Evolutionary conservation across 805 yeast genomes (phyloP), one percentile per base, ranked within the genome.

Genomic region (Wickerhamomyces subpelliculosus): DNA sequence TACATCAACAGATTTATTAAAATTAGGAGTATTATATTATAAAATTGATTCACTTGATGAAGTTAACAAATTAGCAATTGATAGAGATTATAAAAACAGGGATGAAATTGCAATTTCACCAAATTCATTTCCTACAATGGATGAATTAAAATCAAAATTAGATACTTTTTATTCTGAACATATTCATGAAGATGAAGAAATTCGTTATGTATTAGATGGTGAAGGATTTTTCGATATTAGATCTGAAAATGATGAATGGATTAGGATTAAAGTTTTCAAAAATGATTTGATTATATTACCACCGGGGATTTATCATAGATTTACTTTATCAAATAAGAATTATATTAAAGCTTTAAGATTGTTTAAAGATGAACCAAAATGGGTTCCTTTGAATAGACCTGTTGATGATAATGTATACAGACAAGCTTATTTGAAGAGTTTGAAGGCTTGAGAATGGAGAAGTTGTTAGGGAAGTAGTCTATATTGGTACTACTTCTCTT

Each of bases 111-210:
- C 63, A 31, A 70, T 89, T 37, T 72, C 78, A 22, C 71, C 75
- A 22, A 72, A 62, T 4, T 68, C 83, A 0, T 77, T 87, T 54
- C 77, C 80, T 18, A 78, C 78, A 27, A n/a, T n/a, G n/a, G 80
- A 75, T 37, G 80, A 74, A 0, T 75, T 84, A 51, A 68, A 75
- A 46, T 67, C 65, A 36, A 86, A 87, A 58, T 68, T 90, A 59
- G 67, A 73, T 45, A 71, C 63, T 31, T 88, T 89, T 60, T 85
- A 78, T 64, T 66, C 72, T 34, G 96, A 90, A 55, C 98, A 90
- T 60, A 68, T 87, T 38, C 98, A 90, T 57, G 97, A 90, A 57
- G 98, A 90, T 57, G 98, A 90, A 62, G 98, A 90, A 65, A 90
- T 90, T 56, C 69, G 98, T 47, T 90, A 88, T 62, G 77, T 88